A percentile compares a stretch with the other conserved stretches of the same genome.
phyloP scores from a whole-genome alignment of 2,329 filamentous ascomycete species.

The Colletotrichum sp. region DNA sequence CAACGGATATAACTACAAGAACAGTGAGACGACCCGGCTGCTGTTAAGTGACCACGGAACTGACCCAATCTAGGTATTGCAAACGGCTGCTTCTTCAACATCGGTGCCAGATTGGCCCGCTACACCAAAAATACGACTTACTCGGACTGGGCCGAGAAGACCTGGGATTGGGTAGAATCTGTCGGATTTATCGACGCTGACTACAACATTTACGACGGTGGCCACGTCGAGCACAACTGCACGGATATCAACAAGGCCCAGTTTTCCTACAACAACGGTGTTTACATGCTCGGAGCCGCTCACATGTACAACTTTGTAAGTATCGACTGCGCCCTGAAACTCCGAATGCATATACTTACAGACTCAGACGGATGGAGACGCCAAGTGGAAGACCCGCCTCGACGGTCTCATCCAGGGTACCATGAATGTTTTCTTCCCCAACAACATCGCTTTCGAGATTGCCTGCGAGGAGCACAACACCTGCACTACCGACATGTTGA shows the following conservation, averaged over 20 bases:
- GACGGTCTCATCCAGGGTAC: conserved; percentile 43
- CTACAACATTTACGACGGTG: conserved; percentile 67
- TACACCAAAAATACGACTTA: conserved; percentile 74
- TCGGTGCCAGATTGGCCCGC: conserved; percentile 71
- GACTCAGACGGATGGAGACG: conserved; percentile 48
- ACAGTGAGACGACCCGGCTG: conserved; percentile 43
- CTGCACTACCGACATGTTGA: conserved; percentile 68
- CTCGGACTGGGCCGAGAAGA: conserved; percentile 63
- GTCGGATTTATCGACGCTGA: conserved; percentile 65
- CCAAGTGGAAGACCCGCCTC: conserved; percentile 58
- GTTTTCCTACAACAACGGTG: conserved; percentile 66
- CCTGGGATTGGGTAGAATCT: conserved; percentile 65
- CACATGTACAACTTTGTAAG: conserved; percentile 67
- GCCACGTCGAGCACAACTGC: conserved; percentile 57
- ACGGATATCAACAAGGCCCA: conserved; percentile 59
- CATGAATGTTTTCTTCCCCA: conserved; percentile 55
- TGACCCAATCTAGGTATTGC: conserved; percentile 51
- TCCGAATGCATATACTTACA: neutral
- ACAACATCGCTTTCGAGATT: conserved; percentile 63
- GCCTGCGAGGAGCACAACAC: conserved; percentile 60
- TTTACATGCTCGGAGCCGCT: conserved; percentile 63
- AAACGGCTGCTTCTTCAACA: conserved; percentile 68
- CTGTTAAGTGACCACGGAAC: neutral
- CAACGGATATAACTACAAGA: conserved; percentile 79
- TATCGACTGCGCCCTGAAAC: neutral